phyloP scores from a whole-genome alignment of 768 basidiomycete species.

The Tricholoma matsutake region DNA sequence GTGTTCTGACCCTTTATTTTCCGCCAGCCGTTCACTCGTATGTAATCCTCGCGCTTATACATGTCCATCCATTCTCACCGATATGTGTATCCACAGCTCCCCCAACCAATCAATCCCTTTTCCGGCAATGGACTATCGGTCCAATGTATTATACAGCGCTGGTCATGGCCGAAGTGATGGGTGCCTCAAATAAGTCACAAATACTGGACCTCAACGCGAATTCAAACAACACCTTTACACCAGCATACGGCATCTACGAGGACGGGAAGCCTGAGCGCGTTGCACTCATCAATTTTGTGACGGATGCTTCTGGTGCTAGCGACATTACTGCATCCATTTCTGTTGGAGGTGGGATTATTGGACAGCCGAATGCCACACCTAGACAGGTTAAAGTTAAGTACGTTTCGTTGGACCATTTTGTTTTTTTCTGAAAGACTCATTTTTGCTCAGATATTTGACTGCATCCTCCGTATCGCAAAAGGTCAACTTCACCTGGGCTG shows the following conservation, averaged over 20 bases:
- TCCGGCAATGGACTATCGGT: slow-evolving; percentile 72
- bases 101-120: slow-evolving; percentile 54
- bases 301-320: slow-evolving; percentile 55
- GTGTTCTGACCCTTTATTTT: slow-evolving; percentile 42
- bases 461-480: slow-evolving; percentile 51
- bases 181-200: slow-evolving; percentile 55
- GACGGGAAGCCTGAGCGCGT: slow-evolving; percentile 56
- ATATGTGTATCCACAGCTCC: slow-evolving; percentile 34
- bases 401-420: slow-evolving; percentile 13
- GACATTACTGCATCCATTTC: slow-evolving; percentile 51
- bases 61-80: slow-evolving; percentile 1
- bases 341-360: slow-evolving; percentile 39
- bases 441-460: slow-evolving; percentile 44
- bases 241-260: slow-evolving; percentile 75
- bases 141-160: slow-evolving; percentile 75
- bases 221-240: slow-evolving; percentile 50
- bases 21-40: slow-evolving; percentile 55
- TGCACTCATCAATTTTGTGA: slow-evolving; percentile 70
- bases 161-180: slow-evolving; percentile 66
- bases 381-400: slow-evolving; percentile 56
- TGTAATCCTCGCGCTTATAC: slow-evolving; percentile 16
- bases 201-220: slow-evolving; percentile 63
- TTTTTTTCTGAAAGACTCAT: slow-evolving; percentile 15
- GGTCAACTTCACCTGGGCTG: slow-evolving; percentile 60
- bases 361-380: slow-evolving; percentile 37